A percentile compares a stretch with the other conserved stretches of the same genome.
These are phyloP conservation scores for Flaveria brownii DNA, from an alignment of 129 eudicot genomes.

Conservation along the genomic window DNA sequence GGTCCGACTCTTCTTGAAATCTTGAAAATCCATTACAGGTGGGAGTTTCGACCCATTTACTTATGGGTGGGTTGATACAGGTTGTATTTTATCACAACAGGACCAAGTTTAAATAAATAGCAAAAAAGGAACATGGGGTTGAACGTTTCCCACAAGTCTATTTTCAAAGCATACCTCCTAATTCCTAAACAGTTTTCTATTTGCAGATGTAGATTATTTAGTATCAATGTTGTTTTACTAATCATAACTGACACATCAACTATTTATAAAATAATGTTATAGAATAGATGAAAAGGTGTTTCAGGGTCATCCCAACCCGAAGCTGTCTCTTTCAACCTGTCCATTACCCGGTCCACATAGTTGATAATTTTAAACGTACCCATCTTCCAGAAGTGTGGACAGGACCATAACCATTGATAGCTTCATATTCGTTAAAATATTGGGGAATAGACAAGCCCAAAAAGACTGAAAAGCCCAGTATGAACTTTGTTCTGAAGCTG, in stretches of 20 bases:
- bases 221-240: not conserved
- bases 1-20: not conserved
- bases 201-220: not conserved
- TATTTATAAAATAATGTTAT: not conserved
- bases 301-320: not conserved
- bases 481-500: conserved; percentile 73
- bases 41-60: not conserved
- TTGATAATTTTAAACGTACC: conserved; percentile 39
- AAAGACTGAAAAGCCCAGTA: conserved; percentile 65
- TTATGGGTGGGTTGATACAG: no score
- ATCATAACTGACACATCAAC: not conserved
- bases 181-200: not conserved
- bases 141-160: not conserved
- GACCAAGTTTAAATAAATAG: no score
- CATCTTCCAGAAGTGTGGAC: conserved; percentile 74
- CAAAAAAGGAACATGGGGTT: not conserved
- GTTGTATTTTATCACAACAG: no score
- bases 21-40: not conserved
- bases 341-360: not conserved
- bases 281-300: not conserved
- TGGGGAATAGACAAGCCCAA: conserved; percentile 71
- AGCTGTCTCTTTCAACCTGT: not conserved
- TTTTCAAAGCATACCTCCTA: not conserved
- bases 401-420: conserved; percentile 63
- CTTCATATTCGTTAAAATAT: conserved; percentile 68